phyloP scores from a whole-genome alignment of 106 monocot species.

The Agapanthus africanus region DNA sequence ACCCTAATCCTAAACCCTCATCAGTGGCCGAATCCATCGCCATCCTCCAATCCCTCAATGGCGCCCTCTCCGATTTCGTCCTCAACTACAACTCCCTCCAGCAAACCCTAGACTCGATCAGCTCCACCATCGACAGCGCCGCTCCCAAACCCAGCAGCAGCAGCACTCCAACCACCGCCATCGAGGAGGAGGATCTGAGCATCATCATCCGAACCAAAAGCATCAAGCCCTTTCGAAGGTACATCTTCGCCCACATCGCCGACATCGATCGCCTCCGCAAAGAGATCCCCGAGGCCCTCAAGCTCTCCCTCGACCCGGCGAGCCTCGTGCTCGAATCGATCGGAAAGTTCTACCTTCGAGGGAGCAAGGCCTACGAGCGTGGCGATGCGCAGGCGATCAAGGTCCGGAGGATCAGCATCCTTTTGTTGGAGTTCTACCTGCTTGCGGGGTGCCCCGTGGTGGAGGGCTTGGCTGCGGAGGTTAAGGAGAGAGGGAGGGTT shows the following conservation, averaged over 20 bases:
- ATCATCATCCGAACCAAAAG: background rate
- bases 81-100: slow-evolving; percentile 16
- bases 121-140: slow-evolving; percentile 7
- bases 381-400: background rate
- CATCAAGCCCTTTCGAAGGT: slow-evolving; percentile 13
- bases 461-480: background rate
- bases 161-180: too few species aligned
- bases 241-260: slow-evolving; percentile 7
- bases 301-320: slow-evolving; percentile 4
- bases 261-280: slow-evolving; percentile 14
- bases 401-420: slow-evolving; percentile 19
- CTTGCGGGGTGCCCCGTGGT: slow-evolving; percentile 9
- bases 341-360: slow-evolving; percentile 19
- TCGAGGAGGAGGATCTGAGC: too few species aligned
- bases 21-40: too few species aligned
- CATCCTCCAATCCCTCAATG: slow-evolving; percentile 9
- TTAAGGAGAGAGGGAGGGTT: slow-evolving; percentile 16
- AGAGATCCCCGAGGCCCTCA: slow-evolving; percentile 15
- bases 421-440: slow-evolving; percentile 32
- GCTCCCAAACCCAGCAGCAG: background rate
- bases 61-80: slow-evolving; percentile 25
- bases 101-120: slow-evolving; percentile 13
- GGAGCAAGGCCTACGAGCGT: slow-evolving; percentile 9
- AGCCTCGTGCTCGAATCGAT: slow-evolving; percentile 12
- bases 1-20: too few species aligned